Evolutionary conservation across 345 rosid genomes (phyloP), one percentile per base, ranked within the genome.

Genomic region (Raphanus raphanistrum): DNA sequence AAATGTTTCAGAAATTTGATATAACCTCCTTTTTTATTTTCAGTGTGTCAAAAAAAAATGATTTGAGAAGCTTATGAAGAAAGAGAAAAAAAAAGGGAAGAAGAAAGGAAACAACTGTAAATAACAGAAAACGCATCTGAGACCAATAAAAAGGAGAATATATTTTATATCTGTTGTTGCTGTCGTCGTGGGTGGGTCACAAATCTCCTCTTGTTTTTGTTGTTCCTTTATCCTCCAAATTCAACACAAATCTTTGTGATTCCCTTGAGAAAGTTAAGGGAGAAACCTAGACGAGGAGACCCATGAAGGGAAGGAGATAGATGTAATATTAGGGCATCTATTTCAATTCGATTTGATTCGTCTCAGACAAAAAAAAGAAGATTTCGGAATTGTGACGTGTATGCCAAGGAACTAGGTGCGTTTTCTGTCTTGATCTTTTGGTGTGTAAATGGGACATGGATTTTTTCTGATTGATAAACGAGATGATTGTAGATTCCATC

Each of bases 61-160:
- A 50, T 50, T 50, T 6, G 55, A 48, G 55, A 50, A 50, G 55
- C 55, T 6, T 50, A 50, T n/a, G 55, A 50, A 50, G 55, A n/a
- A 45, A 45, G 43, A 38, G 43, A 38, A 38, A 8, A 21, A 7
- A 7, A 41, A 63, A 31, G 41, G 31, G 59, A 29, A 36, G 52
- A 15, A 58, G 9, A 43, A 76, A 4, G n/a, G n/a, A 10, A 65
- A 65, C 69, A 69, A 77, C 48, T 64, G 81, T 26, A 78, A 73
- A 72, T 16, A 79, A 79, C 58, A 45, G 71, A 73, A 15, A 79
- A 63, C 71, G 75, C 65, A 79, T 74, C 75, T 79, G 79, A 74
- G 75, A 74, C 74, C 78, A 79, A 68, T 25, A 38, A 79, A 58
- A 68, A 59, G 41, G 31, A 70, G 33, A 70, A 52, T 6, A 73